A percentile compares a stretch with the other conserved stretches of the same genome.
Evolutionary conservation across 495 filamentous ascomycete genomes (phyloP).

Genomic region (Aspergillus cristatus): DNA sequence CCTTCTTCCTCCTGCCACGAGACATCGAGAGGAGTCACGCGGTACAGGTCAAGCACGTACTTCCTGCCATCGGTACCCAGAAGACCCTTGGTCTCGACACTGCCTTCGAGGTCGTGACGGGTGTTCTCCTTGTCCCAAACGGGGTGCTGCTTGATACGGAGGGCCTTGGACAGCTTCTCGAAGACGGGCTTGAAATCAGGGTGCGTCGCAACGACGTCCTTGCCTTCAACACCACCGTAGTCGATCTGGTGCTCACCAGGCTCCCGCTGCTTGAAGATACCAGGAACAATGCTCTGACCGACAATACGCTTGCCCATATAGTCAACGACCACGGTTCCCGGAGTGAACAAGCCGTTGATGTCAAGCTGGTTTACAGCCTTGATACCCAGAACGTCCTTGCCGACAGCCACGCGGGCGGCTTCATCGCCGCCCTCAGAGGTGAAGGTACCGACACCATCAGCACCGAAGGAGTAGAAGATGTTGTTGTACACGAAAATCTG

Average conservation of each 20-base stretch:
- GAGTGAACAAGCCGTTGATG: constrained; percentile 85
- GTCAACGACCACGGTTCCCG: constrained; percentile 93
- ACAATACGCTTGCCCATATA: constrained; percentile 96
- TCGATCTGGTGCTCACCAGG: constrained; percentile 97
- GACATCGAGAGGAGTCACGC: constrained; percentile 87
- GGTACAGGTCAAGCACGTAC: constrained; percentile 94
- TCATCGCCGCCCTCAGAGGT: constrained; percentile 94
- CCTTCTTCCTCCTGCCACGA: constrained; percentile 75
- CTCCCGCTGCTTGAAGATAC: constrained; percentile 98
- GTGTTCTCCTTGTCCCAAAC: constrained; percentile 97
- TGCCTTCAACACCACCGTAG: constrained; percentile 96
- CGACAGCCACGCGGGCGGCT: constrained; percentile 89
- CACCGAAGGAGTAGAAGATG: constrained; percentile 97
- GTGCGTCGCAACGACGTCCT: constrained; percentile 86
- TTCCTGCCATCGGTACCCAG: constrained; percentile 95
- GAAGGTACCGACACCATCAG: constrained; percentile 96
- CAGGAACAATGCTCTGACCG: constrained; percentile 95
- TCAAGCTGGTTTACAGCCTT: constrained; percentile 94
- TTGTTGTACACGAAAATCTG: constrained; percentile 99
- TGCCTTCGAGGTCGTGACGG: constrained; percentile 85
- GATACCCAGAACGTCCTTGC: constrained; percentile 92
- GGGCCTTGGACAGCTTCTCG: constrained; percentile 76
- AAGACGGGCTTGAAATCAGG: constrained; percentile 78
- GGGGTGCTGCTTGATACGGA: constrained; percentile 85
- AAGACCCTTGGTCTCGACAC: constrained; percentile 96